Evolutionary conservation across 2,329 filamentous ascomycete genomes (phyloP), one percentile per base, ranked within the genome.

Genomic region (Phaeosphaeriaceae sp.): DNA sequence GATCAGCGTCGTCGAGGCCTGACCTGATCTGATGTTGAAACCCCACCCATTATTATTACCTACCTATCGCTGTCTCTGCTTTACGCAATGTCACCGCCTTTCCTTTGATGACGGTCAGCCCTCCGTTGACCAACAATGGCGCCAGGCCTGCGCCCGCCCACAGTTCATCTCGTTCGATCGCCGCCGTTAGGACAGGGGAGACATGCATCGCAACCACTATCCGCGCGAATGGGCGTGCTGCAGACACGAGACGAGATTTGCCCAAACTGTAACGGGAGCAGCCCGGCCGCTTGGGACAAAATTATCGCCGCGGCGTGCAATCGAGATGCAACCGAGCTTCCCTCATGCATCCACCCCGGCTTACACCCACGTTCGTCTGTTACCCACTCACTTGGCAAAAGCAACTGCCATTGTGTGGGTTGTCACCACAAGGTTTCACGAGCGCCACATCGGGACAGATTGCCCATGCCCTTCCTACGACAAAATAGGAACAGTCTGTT

Each of bases 291-390:
- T n/a, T 49, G 54, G 56, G 44, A 50, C 56, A 49, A n/a, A 63
- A 59, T 61, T 56, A 62, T 53, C 53, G 52, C 46, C 40, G 53
- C 44, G 41, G 47, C 42, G 44, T 54, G 51, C 56, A 54, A 65
- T 65, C 61, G 61, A 62, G 60, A 65, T 63, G 60, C 56, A 57
- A 54, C 61, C 61, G 54, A 57, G 52, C 46, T 46, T 33, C 52
- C 52, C 48, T 50, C 50, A 50, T 54, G 50, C 57, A 54, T 46
- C 53, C 41, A 41, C 48, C 55, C 52, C 48, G 51, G 47, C 48
- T 12, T 28, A 28, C 43, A 41, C 41, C 58, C 54, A 58, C 55
- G 54, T 50, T 50, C 46, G 47, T 54, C 42, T 51, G 52, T 50
- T 54, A 49, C 49, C 47, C 51, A 30, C 30, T 33, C 28, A 29